Percentiles rank a stretch among this genome's conserved stretches.
These are phyloP conservation scores for Ogataea paradorogensis DNA, from an alignment of 805 yeast species.

Conservation along the genomic window DNA sequence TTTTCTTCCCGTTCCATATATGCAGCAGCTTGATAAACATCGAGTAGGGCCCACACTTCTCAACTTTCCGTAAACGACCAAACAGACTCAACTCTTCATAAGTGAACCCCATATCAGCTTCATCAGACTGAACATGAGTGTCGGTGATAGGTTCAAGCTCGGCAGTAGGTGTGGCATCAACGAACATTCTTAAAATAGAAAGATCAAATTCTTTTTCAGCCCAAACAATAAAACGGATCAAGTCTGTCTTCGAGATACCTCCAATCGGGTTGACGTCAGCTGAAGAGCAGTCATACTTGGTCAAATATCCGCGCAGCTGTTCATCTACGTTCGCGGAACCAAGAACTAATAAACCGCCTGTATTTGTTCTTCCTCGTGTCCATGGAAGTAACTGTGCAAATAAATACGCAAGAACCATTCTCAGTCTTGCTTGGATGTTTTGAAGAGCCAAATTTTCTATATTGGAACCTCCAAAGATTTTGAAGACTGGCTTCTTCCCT, in stretches of 20 bases:
- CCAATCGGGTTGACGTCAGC: constrained; percentile 99
- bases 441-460: constrained; percentile 93
- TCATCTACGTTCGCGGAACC: constrained; percentile 99
- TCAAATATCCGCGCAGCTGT: constrained; percentile 89
- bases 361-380: constrained; percentile 68
- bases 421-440: constrained; percentile 90
- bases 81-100: constrained; percentile 89
- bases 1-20: constrained; percentile 83
- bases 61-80: constrained; percentile 87
- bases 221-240: constrained; percentile 81
- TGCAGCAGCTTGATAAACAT: constrained; percentile 89
- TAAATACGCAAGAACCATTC: constrained; percentile 92
- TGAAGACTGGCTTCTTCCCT: constrained; percentile 83
- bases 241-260: constrained; percentile 93
- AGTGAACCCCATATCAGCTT: constrained; percentile 97
- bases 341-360: constrained; percentile 82
- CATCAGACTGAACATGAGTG: constrained; percentile 92
- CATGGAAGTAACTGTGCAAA: constrained; percentile 96
- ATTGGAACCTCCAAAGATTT: constrained; percentile 89
- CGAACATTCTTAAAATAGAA: constrained; percentile 74
- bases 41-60: constrained; percentile 94
- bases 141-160: constrained; percentile 96
- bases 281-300: constrained; percentile 95
- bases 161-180: constrained; percentile 95
- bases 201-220: constrained; percentile 65